Evolutionary conservation across 768 basidiomycete species (phyloP), one percentile per base, ranked within the genome.

Genomic region (Fomitopsis serialis): DNA sequence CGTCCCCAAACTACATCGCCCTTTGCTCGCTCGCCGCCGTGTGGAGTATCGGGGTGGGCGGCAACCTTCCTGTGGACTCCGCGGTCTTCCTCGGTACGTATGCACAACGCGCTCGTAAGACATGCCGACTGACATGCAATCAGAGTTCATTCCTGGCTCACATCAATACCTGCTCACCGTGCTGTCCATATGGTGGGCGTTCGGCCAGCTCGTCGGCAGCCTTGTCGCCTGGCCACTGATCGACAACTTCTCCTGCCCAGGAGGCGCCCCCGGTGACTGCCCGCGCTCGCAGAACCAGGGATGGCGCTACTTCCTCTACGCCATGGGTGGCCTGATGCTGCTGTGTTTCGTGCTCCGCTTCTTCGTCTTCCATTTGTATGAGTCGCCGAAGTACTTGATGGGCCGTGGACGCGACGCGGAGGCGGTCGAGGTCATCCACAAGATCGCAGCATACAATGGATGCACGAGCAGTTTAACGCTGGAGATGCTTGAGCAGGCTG

Each of bases 181-280:
- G 13, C 74, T 90, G 17, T 87, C 87, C 0, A 78, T 89, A 35
- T 90, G 85, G 84, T 91, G 89, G 89, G 83, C 85, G 5, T 73
- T 89, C 32, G 87, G 87, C 2, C 88, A 89, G 63, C 75, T 89
- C 0, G 62, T 85, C 45, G 84, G 80, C 17, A 78, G 75, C 58
- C 59, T 78, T 47, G 76, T 76, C 34, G 66, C 52, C 35, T 47
- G 47, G 23, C 35, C 37, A 36, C 15, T 29, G 1, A 5, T 21
- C 24, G 24, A 34, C 40, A 24, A 29, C 59, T 82, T 76, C 62
- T 86, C 87, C 3, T 89, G 87, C 59, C 61, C 74, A 6, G 59
- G 51, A 27, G 68, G 72, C 5, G 54, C 62, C 21, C 59, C 57
- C 48, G 22, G 67, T 1, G 61, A 67, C 45, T 78, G 81, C 63